A percentile compares a stretch with the other conserved stretches of the same genome.
Evolutionary conservation across 345 rosid genomes (phyloP).

Genomic region (Populus deltoides): DNA sequence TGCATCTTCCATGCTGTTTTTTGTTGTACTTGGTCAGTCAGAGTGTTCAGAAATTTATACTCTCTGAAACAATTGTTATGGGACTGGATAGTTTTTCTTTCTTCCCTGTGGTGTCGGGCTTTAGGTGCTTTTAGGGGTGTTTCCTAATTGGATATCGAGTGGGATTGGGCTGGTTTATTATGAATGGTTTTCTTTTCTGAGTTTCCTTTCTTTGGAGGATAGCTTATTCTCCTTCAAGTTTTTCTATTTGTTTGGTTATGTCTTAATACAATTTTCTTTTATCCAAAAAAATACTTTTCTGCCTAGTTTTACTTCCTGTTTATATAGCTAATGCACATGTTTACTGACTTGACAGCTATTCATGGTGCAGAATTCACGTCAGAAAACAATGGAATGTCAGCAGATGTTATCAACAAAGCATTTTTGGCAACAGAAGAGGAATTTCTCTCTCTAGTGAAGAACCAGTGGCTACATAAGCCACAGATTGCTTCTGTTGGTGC

Average conservation of each 20-base stretch:
- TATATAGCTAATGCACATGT: conserved; percentile 35
- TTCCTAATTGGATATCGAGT: not conserved
- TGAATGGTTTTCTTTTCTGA: not conserved
- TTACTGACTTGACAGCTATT: conserved; percentile 44
- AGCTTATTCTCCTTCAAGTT: not conserved
- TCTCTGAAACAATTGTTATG: not conserved
- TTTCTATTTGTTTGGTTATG: not conserved
- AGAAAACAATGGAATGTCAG: conserved; percentile 79
- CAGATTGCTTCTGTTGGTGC: conserved; percentile 94
- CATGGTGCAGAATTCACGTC: conserved; percentile 75
- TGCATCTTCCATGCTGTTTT: not conserved
- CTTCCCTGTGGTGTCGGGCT: not conserved
- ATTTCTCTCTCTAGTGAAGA: conserved; percentile 70
- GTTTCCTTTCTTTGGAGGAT: not conserved
- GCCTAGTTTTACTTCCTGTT: conserved; percentile 6
- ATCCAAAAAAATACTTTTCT: not conserved
- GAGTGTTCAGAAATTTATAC: not conserved
- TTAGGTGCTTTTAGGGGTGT: not conserved
- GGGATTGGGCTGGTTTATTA: not conserved
- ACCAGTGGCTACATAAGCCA: conserved; percentile 65
- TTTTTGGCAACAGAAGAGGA: conserved; percentile 88
- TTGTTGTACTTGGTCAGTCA: not conserved
- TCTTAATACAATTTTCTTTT: not conserved
- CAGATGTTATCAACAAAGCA: conserved; percentile 74
- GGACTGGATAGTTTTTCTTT: not conserved